Base-by-base conservation (phyloP, 768 basidiomycete species). In the Naematelia aurantialba region DNA sequence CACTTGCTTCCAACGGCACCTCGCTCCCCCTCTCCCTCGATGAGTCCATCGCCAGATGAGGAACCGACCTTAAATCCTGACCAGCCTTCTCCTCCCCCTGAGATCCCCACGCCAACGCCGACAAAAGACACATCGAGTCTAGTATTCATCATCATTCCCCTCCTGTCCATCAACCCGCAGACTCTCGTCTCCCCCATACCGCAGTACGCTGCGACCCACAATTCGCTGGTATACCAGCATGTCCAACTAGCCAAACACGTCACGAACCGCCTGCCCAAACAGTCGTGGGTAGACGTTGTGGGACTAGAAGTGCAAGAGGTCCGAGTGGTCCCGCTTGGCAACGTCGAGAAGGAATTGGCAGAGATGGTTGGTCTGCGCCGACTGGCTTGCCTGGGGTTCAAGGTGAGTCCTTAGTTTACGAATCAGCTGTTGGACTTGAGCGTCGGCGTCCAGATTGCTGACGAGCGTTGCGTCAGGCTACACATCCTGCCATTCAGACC, bases 201-300 rank as follows among this genome's bases (percentile, higher is more conserved):
- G 19, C 60, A 57, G 17, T 76, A 76, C 45, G 70, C 67, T 48
- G 67, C 70, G 4, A 75, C 70, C 1, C 73, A 68, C 59, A 76
- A 76, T 52, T 60, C 72, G n/a, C 52, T 75, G 13, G 65, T 74
- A 5, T 66, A 71, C 44, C 72, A 76, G 39, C 67, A 63, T 49
- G 47, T 44, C 1, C 66, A 74, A 39, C 46, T 72, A 14, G 29
- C 54, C 47, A 65, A 65, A 26, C 52, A 65, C 0, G 53, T 49
- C 19, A 54, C 56, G 24, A 63, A 58, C 0, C 56, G 68, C 12
- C 17, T 65, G 21, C 46, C 59, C 17, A 19, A 24, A 1, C 13
- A 4, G 17, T n/a, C 52, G n/a, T 27, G 44, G 45, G 64, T 62
- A 5, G 52, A 63, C 2, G 24, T 72, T 3, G n/a, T 68, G 0